Conservation (phyloP, 1,284 basidiomycete species). For the Rhodotorula mucilaginosa region DNA sequence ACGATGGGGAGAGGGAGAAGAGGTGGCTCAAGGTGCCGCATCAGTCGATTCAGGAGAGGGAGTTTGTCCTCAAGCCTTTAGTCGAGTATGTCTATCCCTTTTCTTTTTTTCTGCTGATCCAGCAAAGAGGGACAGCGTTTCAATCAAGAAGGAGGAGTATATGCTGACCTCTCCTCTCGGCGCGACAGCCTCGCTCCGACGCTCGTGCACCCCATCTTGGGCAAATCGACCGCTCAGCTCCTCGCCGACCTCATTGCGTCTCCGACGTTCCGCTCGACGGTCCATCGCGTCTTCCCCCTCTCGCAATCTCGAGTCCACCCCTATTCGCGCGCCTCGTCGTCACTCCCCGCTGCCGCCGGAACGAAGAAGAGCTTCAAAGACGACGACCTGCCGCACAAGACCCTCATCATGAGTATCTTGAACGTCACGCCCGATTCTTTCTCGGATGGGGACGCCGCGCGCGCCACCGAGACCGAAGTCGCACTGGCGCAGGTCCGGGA, state of each 20-base stretch:
- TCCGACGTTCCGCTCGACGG: constrained; percentile 36
- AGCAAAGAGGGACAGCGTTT: too few relatives aligned
- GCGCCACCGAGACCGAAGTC: constrained; percentile 52
- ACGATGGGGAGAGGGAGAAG: constrained; percentile 57
- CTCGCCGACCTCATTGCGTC: constrained; percentile 46
- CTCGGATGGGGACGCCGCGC: constrained; percentile 69
- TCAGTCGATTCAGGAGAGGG: constrained; percentile 72
- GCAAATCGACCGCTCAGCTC: constrained; percentile 56
- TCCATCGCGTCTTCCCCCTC: constrained; percentile 56
- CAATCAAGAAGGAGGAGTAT: not conserved
- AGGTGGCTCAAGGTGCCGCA: constrained; percentile 81
- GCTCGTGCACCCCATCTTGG: constrained; percentile 62
- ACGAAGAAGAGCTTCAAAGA: not conserved
- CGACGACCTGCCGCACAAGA: constrained; percentile 46
- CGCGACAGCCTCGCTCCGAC: constrained; percentile 65
- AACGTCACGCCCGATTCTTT: constrained; percentile 97
- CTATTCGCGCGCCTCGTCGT: constrained; percentile 22
- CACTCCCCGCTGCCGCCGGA: not conserved
- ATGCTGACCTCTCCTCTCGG: not conserved
- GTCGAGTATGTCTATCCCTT: constrained; percentile 65
- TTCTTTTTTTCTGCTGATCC: not conserved
- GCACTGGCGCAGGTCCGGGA: constrained; percentile 47
- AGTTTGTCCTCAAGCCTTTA: constrained; percentile 87
- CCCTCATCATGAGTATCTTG: constrained; percentile 87
- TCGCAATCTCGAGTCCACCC: constrained; percentile 48